These are phyloP conservation scores for Fusarium newnesense DNA, from an alignment of 2,329 filamentous ascomycete genomes.

Conservation along the genomic window DNA sequence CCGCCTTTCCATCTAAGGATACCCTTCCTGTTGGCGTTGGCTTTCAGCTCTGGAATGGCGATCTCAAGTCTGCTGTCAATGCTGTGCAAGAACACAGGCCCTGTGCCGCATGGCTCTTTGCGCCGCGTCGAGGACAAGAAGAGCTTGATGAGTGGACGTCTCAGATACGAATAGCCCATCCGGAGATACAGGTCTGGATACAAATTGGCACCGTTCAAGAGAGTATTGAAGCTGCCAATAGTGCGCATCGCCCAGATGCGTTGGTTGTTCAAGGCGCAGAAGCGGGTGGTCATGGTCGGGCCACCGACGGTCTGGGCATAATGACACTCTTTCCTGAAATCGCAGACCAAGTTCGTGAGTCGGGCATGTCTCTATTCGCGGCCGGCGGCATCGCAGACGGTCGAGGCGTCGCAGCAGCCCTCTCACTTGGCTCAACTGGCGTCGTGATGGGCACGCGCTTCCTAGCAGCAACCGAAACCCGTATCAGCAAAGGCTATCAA, in stretches of 20 bases:
- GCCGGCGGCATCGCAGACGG: constrained; percentile 65
- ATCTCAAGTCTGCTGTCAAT: constrained; percentile 46
- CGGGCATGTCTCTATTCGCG: constrained; percentile 58
- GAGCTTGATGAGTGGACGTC: constrained; percentile 58
- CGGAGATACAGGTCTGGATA: constrained; percentile 61
- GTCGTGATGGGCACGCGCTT: constrained; percentile 73
- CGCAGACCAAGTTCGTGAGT: constrained; percentile 50
- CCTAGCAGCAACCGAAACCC: constrained; percentile 59
- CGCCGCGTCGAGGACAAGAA: constrained; percentile 47
- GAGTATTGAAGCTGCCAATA: constrained; percentile 54
- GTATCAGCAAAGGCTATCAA: constrained; percentile 54
- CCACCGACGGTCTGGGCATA: constrained; percentile 55
- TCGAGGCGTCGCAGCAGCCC: constrained; percentile 59
- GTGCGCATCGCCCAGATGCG: constrained; percentile 55
- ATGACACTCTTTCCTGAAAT: constrained; percentile 62
- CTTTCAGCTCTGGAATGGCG: constrained; percentile 55
- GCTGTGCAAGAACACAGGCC: constrained; percentile 48
- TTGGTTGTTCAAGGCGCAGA: constrained; percentile 64
- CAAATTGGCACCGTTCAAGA: constrained; percentile 62
- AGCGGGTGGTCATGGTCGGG: constrained; percentile 64
- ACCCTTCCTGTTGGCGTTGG: constrained; percentile 59
- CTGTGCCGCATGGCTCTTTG: constrained; percentile 59
- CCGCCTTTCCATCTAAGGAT: constrained; percentile 11
- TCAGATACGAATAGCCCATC: constrained; percentile 52
- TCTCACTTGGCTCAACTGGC: constrained; percentile 63